These are phyloP conservation scores for Euclidium syriacum DNA, from an alignment of 345 rosid species.

Conservation along the genomic window DNA sequence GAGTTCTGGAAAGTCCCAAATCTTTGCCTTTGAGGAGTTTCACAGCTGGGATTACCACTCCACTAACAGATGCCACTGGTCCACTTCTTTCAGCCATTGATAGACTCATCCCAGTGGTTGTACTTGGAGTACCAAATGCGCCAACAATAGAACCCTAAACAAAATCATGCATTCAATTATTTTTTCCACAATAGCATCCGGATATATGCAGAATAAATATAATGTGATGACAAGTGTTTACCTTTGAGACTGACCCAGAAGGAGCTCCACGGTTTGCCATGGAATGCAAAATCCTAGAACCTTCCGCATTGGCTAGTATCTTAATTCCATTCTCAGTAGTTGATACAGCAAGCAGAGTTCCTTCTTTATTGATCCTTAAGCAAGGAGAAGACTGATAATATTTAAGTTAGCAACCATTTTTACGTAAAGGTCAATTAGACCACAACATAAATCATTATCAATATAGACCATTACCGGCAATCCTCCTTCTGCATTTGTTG, in stretches of 20 bases:
- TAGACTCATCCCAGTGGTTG: constrained; percentile 36
- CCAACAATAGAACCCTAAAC: constrained; percentile 32
- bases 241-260: constrained; percentile 41
- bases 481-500: constrained; percentile 56
- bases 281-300: constrained; percentile 48
- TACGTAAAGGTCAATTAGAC: neutral
- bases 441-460: neutral
- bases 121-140: constrained; percentile 35
- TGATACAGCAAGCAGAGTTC: constrained; percentile 65
- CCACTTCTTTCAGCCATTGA: constrained; percentile 37
- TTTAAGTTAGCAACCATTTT: constrained; percentile 15
- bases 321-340: constrained; percentile 60
- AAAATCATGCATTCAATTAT: constrained; percentile 12
- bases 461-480: constrained; percentile 43
- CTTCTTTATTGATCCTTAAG: constrained; percentile 63
- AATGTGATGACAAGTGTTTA: constrained; percentile 12
- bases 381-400: constrained; percentile 56
- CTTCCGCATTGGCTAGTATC: constrained; percentile 59
- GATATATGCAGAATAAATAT: neutral
- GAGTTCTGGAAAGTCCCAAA: neutral
- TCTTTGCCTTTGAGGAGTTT: neutral
- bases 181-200: neutral
- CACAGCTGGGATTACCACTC: constrained; percentile 33
- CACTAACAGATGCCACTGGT: constrained; percentile 42
- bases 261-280: constrained; percentile 40